Evolutionary conservation across 106 monocot genomes (phyloP).

Genomic region (Allium cepa): DNA sequence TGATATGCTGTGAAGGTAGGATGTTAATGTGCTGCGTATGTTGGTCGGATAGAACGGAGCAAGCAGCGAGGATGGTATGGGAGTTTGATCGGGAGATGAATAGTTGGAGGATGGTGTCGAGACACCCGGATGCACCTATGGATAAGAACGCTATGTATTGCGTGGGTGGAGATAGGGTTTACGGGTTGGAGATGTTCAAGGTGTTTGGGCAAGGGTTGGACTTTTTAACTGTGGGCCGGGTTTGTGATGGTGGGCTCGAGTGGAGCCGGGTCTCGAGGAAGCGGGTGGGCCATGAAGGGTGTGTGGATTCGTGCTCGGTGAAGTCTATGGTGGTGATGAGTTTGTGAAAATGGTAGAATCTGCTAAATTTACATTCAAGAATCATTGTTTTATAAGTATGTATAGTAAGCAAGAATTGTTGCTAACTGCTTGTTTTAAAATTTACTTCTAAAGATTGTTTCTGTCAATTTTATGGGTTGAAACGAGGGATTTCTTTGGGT

Average conservation of each 20-base stretch:
- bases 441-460: too few relatives aligned
- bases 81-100: constrained; percentile 38
- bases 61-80: constrained; percentile 54
- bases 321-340: constrained; percentile 42
- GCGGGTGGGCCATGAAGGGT: constrained; percentile 37
- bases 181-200: constrained; percentile 77
- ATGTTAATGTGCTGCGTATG: constrained; percentile 75
- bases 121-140: constrained; percentile 96
- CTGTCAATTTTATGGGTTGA: too few relatives aligned
- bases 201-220: constrained; percentile 78
- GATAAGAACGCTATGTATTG: constrained; percentile 54
- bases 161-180: constrained; percentile 44
- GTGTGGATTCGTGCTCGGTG: constrained; percentile 27
- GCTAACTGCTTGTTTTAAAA: too few relatives aligned
- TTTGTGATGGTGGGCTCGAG: constrained; percentile 27
- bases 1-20: constrained; percentile 46
- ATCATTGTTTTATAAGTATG: too few relatives aligned
- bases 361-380: too few relatives aligned
- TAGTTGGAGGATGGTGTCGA: constrained; percentile 54
- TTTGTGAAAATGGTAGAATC: not conserved
- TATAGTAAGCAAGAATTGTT: too few relatives aligned
- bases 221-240: constrained; percentile 60
- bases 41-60: constrained; percentile 45
- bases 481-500: too few relatives aligned
- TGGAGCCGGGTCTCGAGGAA: constrained; percentile 61